Percentiles rank a stretch among this genome's conserved stretches.
phyloP scores from a whole-genome alignment of 495 filamentous ascomycete genomes.

The Aspergillus heteromorphus region DNA sequence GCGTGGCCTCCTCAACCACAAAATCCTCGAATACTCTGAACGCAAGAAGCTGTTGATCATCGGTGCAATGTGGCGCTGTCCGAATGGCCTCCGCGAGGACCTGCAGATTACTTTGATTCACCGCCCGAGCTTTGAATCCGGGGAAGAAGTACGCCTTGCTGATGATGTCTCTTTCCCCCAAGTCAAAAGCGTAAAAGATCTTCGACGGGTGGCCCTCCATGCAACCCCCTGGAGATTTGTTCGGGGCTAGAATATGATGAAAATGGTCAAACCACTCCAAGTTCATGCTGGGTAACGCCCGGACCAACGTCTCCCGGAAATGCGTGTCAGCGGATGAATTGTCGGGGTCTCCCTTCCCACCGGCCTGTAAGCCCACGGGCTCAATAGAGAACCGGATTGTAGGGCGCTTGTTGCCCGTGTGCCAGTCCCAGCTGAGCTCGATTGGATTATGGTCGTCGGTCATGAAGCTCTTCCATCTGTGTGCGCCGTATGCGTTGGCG shows the following conservation, averaged over 20 bases:
- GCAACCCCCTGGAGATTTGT: neutral
- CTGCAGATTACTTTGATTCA: neutral
- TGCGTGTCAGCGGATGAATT: neutral
- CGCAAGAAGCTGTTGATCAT: neutral
- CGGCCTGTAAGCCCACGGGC: neutral
- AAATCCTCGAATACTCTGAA: neutral
- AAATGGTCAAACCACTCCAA: neutral
- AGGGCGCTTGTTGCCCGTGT: neutral
- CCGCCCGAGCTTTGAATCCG: neutral
- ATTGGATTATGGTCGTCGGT: slow-evolving; percentile 5
- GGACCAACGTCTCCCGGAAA: neutral
- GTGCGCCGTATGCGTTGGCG: neutral
- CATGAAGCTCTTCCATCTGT: slow-evolving; percentile 5
- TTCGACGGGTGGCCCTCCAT: slow-evolving; percentile 4
- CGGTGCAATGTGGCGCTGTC: neutral
- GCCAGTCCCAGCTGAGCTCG: slow-evolving; percentile 6
- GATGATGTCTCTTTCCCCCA: neutral
- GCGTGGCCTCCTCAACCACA: neutral
- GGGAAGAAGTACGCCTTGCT: neutral
- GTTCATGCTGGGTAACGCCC: neutral
- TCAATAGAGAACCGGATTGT: slow-evolving; percentile 1
- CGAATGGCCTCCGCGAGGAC: neutral
- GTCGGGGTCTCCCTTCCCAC: neutral
- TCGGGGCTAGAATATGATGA: neutral
- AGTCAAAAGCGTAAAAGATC: slow-evolving; percentile 5